phyloP scores from a whole-genome alignment of 2,329 filamentous ascomycete species.

The Exophiala mesophila region DNA sequence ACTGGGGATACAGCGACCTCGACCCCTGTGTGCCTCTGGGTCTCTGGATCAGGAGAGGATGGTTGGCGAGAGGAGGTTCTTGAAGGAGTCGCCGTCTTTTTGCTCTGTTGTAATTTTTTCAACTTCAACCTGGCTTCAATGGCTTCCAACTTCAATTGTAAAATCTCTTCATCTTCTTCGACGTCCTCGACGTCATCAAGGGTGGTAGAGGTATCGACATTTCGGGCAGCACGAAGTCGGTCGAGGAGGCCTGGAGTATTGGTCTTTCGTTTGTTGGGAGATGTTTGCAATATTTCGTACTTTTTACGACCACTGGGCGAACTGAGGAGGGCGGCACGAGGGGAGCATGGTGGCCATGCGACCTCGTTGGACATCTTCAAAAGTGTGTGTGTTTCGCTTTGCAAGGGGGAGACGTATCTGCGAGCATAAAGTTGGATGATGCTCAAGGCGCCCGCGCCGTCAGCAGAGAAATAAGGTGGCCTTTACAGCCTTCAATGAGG shows the following conservation, averaged over 20 bases:
- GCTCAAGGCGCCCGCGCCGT: not conserved
- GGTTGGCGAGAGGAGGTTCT: slow-evolving; percentile 5
- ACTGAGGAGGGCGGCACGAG: slow-evolving; percentile 57
- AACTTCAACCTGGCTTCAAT: slow-evolving; percentile 84
- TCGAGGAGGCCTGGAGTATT: slow-evolving; percentile 38
- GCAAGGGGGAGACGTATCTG: no score
- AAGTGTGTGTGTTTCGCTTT: no score
- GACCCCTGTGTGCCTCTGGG: slow-evolving; percentile 39
- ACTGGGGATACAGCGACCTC: slow-evolving; percentile 74
- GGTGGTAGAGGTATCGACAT: slow-evolving; percentile 23
- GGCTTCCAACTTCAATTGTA: slow-evolving; percentile 78
- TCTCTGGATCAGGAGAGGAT: slow-evolving; percentile 21
- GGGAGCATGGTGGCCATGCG: slow-evolving; percentile 60
- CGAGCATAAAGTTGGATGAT: no score
- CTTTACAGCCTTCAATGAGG: no score
- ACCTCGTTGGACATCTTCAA: slow-evolving; percentile 15
- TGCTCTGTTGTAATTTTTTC: slow-evolving; percentile 73
- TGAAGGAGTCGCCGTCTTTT: slow-evolving; percentile 39
- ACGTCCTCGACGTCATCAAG: slow-evolving; percentile 55
- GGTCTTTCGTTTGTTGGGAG: slow-evolving; percentile 54
- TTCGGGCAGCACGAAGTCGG: slow-evolving; percentile 30
- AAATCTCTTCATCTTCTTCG: slow-evolving; percentile 80
- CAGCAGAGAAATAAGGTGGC: no score
- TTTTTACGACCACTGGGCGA: slow-evolving; percentile 76
- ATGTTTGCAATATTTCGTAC: slow-evolving; percentile 64